Evolutionary conservation across 176 grass and related monocot species (phyloP).

Genomic region (Guadua angustifolia): DNA sequence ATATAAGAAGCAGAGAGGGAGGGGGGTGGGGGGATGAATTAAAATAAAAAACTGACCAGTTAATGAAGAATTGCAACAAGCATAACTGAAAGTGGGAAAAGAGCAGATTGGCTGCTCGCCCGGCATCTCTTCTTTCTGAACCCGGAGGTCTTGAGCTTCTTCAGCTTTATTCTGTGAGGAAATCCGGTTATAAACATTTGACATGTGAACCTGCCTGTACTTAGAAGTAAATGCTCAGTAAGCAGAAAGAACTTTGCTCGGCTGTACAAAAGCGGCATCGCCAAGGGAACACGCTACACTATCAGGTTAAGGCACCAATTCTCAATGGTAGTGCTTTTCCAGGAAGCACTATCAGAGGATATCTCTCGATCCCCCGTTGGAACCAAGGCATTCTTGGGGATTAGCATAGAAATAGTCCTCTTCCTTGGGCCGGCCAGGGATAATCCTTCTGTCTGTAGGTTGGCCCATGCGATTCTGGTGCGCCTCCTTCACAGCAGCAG

Average conservation of each 20-base stretch:
- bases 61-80: constrained; percentile 36
- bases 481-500: constrained; percentile 64
- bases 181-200: constrained; percentile 16
- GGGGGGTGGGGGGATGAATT: background rate
- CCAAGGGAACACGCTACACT: background rate
- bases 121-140: constrained; percentile 24
- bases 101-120: constrained; percentile 23
- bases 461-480: constrained; percentile 81
- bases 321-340: background rate
- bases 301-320: background rate
- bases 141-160: constrained; percentile 13
- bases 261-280: constrained; percentile 43
- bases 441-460: constrained; percentile 54
- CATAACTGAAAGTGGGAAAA: constrained; percentile 7
- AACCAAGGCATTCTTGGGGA: constrained; percentile 75
- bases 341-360: constrained; percentile 26
- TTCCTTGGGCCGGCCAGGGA: constrained; percentile 81
- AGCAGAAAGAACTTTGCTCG: constrained; percentile 24
- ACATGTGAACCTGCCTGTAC: constrained; percentile 31
- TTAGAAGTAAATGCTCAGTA: constrained; percentile 39
- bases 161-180: constrained; percentile 50
- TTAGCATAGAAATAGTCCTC: constrained; percentile 97
- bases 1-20: background rate
- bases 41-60: constrained; percentile 1
- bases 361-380: constrained; percentile 31